phyloP scores from a whole-genome alignment of 768 basidiomycete genomes.

The Amanita molliuscula region DNA sequence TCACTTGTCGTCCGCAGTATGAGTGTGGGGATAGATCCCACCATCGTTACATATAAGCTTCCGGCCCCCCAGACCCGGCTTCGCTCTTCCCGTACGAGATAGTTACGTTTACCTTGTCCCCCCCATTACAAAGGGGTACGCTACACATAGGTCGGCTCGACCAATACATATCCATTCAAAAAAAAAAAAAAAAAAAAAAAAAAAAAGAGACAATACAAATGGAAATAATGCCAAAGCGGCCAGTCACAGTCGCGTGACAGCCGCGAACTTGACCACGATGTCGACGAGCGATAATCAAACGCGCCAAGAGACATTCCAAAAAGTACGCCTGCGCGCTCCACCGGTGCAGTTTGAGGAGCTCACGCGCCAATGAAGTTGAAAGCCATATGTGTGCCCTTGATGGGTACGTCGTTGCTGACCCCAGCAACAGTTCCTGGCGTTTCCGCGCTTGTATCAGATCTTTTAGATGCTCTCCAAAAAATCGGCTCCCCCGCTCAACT shows the following conservation, averaged over 20 bases:
- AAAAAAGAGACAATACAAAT: background rate
- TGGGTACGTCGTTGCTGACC: slow-evolving; percentile 58
- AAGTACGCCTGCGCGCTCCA: slow-evolving; percentile 8
- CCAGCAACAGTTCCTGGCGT: slow-evolving; percentile 38
- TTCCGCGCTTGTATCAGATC: slow-evolving; percentile 41
- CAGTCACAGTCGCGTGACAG: too few species aligned
- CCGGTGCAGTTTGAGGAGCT: background rate
- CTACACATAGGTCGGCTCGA: too few species aligned
- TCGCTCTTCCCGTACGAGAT: too few species aligned
- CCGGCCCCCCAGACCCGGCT: too few species aligned
- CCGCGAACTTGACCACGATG: background rate
- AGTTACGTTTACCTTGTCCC: too few species aligned
- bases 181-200: too few species aligned
- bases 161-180: too few species aligned
- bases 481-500: slow-evolving; percentile 20
- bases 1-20: too few species aligned
- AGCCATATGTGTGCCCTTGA: slow-evolving; percentile 68
- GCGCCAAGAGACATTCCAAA: slow-evolving; percentile 14
- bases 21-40: too few species aligned
- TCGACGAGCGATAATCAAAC: slow-evolving; percentile 3
- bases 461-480: slow-evolving; percentile 36
- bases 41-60: too few species aligned
- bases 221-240: background rate
- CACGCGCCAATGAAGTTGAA: slow-evolving; percentile 37
- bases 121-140: too few species aligned